Evolutionary conservation across 805 yeast genomes (phyloP).

Genomic region (Grigorovia humatica): DNA sequence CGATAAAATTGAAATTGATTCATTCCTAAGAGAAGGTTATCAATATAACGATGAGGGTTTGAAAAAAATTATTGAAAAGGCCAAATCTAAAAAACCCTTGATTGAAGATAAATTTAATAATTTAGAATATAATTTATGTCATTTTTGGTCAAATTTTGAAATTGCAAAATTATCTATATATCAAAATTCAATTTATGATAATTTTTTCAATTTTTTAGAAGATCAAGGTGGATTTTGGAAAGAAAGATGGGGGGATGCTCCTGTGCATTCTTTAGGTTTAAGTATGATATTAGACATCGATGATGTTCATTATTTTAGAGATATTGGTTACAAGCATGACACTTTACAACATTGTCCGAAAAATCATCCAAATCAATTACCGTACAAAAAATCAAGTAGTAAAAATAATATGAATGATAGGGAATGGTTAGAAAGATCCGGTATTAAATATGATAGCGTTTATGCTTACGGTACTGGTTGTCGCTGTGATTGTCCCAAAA

Average conservation of each 20-base stretch:
- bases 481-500: constrained; percentile 66
- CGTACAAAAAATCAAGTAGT: constrained; percentile 25
- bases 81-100: constrained; percentile 24
- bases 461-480: constrained; percentile 60
- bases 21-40: constrained; percentile 12
- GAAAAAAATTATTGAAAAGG: constrained; percentile 31
- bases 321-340: constrained; percentile 82
- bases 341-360: constrained; percentile 76
- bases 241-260: constrained; percentile 98
- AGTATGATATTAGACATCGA: constrained; percentile 59
- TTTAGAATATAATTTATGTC: constrained; percentile 68
- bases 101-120: constrained; percentile 50
- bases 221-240: constrained; percentile 70
- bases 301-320: constrained; percentile 84
- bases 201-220: constrained; percentile 63
- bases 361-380: constrained; percentile 28
- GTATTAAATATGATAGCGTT: constrained; percentile 27
- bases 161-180: constrained; percentile 77
- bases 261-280: constrained; percentile 80
- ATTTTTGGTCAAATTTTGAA: constrained; percentile 91
- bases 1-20: constrained; percentile 27
- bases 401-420: constrained; percentile 1
- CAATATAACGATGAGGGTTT: constrained; percentile 23
- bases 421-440: constrained; percentile 4
- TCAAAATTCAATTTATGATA: constrained; percentile 50